Conservation (phyloP, 352 stramenopile genomes). For the Phytopythium chamaehyphon region DNA sequence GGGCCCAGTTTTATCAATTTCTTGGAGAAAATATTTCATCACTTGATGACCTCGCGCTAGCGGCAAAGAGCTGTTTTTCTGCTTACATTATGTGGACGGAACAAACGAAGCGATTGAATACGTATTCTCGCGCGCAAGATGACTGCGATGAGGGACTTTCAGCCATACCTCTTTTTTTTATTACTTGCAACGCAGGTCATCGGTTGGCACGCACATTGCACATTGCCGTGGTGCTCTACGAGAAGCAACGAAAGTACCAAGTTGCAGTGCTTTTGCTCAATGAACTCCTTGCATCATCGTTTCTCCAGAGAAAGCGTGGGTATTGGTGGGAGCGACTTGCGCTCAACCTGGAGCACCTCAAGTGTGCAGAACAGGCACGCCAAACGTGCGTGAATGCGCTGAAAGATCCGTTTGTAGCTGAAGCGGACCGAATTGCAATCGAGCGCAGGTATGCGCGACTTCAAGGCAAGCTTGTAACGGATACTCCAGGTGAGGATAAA, state of each 20-base stretch:
- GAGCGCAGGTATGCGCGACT: conserved; percentile 46
- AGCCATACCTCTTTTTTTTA: conserved; percentile 37
- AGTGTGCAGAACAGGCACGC: conserved; percentile 45
- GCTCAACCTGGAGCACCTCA: conserved; percentile 72
- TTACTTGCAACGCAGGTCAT: conserved; percentile 68
- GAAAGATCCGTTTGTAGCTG: conserved; percentile 47
- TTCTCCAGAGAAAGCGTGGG: conserved; percentile 59
- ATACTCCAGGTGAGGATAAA: conserved; percentile 1
- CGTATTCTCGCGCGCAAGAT: neutral
- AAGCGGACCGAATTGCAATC: conserved; percentile 52
- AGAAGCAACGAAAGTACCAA: conserved; percentile 76
- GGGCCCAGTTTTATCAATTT: conserved; percentile 40
- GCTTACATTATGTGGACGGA: conserved; percentile 43
- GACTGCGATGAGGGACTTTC: conserved; percentile 8
- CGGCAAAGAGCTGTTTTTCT: conserved; percentile 40
- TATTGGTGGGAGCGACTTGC: conserved; percentile 76
- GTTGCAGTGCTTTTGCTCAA: conserved; percentile 61
- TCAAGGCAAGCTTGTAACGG: conserved; percentile 10
- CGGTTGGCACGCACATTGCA: conserved; percentile 60
- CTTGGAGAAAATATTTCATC: conserved; percentile 30
- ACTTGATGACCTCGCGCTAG: conserved; percentile 59
- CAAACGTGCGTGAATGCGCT: conserved; percentile 50
- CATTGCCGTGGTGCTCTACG: conserved; percentile 52
- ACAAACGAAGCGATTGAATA: neutral
- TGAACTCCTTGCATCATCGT: conserved; percentile 46